phyloP scores from a whole-genome alignment of 805 yeast species.

The Saccharomycopsis babjevae region DNA sequence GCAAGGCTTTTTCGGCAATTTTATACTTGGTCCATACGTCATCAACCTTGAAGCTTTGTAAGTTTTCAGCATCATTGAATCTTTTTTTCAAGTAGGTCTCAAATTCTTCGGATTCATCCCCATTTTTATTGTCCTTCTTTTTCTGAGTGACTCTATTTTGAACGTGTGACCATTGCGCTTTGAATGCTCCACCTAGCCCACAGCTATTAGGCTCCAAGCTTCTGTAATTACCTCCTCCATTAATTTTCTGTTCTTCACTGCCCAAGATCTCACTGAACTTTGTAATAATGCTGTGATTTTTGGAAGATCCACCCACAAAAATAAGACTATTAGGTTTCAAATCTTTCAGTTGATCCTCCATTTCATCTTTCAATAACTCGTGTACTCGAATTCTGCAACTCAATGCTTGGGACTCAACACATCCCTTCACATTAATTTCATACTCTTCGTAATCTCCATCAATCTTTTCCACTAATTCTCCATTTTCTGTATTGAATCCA shows the following conservation, averaged over 20 bases:
- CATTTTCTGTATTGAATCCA: constrained; percentile 29
- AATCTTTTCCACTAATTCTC: constrained; percentile 23
- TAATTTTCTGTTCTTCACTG: constrained; percentile 22
- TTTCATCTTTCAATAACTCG: constrained; percentile 48
- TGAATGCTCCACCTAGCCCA: constrained; percentile 85
- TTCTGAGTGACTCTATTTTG: constrained; percentile 22
- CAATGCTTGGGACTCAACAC: constrained; percentile 79
- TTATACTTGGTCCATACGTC: constrained; percentile 13
- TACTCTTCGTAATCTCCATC: constrained; percentile 35
- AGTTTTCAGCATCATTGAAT: constrained; percentile 11
- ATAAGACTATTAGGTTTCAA: constrained; percentile 57
- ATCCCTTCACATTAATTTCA: constrained; percentile 61
- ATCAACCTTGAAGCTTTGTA: constrained; percentile 13
- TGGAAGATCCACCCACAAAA: constrained; percentile 84
- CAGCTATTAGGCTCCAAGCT: constrained; percentile 82
- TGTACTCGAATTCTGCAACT: constrained; percentile 74
- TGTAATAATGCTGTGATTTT: constrained; percentile 54
- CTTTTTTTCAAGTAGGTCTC: constrained; percentile 13
- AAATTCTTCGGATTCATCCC: constrained; percentile 19
- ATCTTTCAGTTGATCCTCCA: constrained; percentile 17
- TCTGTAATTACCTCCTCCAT: constrained; percentile 44
- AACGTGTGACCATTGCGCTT: constrained; percentile 62
- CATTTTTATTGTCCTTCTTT: not conserved
- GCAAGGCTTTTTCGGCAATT: constrained; percentile 12
- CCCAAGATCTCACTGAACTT: constrained; percentile 67